These are phyloP conservation scores for Pseudogymnoascus sp. DNA, from an alignment of 2,329 filamentous ascomycete species.

Conservation along the genomic window DNA sequence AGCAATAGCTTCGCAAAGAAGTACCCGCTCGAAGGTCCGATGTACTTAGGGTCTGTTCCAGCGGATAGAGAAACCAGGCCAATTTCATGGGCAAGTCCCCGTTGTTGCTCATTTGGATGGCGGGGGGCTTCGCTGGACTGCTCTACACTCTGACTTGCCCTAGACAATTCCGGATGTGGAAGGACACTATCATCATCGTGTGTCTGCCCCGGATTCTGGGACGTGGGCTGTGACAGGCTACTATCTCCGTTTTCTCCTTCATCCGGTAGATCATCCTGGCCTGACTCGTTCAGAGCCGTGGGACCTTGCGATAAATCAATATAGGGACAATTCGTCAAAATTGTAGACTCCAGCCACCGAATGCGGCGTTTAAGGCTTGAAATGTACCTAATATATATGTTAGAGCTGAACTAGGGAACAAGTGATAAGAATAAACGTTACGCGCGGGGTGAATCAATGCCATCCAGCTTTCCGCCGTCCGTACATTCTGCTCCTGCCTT, in stretches of 20 bases:
- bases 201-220: neutral
- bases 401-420: neutral
- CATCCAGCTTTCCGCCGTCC: conserved; percentile 38
- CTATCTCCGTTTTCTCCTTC: conserved; percentile 1
- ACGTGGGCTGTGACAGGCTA: neutral
- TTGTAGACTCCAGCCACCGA: conserved; percentile 40
- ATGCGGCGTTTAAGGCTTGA: conserved; percentile 36
- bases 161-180: neutral
- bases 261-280: neutral
- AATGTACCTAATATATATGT: conserved; percentile 27
- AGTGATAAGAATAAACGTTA: conserved; percentile 20
- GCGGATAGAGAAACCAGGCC: conserved; percentile 45
- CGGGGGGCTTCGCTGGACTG: conserved; percentile 14
- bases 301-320: conserved; percentile 33
- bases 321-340: conserved; percentile 37
- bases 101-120: neutral
- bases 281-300: neutral
- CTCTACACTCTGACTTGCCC: conserved; percentile 10
- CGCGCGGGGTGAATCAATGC: conserved; percentile 38
- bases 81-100: conserved; percentile 42
- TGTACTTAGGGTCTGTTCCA: conserved; percentile 43
- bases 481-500: conserved; percentile 37
- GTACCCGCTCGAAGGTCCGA: conserved; percentile 50
- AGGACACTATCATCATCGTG: neutral
- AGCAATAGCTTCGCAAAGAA: conserved; percentile 46